These are phyloP conservation scores for Bolboschoenus planiculmis DNA, from an alignment of 176 grass and related monocot genomes.

Conservation along the genomic window DNA sequence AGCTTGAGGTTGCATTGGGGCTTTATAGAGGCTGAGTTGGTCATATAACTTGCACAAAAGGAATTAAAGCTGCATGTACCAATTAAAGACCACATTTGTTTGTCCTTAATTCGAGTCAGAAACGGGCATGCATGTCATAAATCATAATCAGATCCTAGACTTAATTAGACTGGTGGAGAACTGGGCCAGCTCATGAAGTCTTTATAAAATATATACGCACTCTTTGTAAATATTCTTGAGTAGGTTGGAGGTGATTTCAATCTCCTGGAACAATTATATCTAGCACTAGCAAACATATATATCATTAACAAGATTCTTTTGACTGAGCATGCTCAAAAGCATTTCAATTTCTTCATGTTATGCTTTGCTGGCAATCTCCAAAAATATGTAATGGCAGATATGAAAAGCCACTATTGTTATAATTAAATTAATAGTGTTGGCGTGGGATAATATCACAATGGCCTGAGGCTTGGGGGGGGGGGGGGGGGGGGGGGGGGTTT, in stretches of 20 bases:
- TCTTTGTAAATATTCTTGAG: too few relatives aligned
- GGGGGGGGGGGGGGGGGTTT: too few relatives aligned
- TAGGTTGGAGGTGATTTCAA: background rate
- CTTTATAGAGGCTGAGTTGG: background rate
- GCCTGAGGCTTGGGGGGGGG: too few relatives aligned
- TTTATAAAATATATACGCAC: too few relatives aligned
- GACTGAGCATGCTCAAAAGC: too few relatives aligned
- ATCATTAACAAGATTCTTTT: background rate
- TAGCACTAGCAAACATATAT: background rate
- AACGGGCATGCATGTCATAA: background rate
- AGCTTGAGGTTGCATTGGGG: background rate
- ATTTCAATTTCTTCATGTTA: too few relatives aligned
- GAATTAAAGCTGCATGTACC: background rate
- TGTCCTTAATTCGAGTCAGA: background rate
- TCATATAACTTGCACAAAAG: background rate
- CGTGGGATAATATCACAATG: background rate
- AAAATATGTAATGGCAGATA: background rate
- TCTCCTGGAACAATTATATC: background rate
- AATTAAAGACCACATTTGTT: background rate
- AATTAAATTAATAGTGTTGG: background rate
- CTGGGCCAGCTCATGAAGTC: too few relatives aligned
- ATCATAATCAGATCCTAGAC: background rate
- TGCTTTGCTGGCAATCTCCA: background rate
- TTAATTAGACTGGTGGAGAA: background rate
- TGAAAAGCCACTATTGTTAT: background rate